Base-by-base conservation (phyloP, 306 rosid genomes). In the Echinosophora koreensis region DNA sequence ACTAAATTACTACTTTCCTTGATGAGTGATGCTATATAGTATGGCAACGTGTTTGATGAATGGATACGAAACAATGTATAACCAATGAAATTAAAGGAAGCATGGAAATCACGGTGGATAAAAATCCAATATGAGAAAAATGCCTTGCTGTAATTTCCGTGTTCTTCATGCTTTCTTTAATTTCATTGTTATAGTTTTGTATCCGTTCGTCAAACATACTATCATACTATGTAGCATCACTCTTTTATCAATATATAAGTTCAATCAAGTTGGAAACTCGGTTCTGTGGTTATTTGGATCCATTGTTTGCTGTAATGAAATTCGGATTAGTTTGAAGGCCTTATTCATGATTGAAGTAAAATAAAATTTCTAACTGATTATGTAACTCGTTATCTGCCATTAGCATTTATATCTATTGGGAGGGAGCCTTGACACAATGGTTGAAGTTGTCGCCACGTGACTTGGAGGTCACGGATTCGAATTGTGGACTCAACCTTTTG, bases 291-390 rank as follows among this genome's bases (percentile, higher is more conserved):
- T n/a, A 15, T 15, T 16, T 51, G 8, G 57, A 51, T 51, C n/a
- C 8, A 5, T 1, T 52, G 6, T 54, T 37, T 18, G 27, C 22
- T 39, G 35, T 17, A 35, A 34, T 16, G 80, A 30, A 30, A 9
- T 15, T 63, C 3, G 22, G 66, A 39, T 63, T 63, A 51, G 32
- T 73, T 34, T 55, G 12, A 14, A 35, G 10, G 30, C 27, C 34
- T 30, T 79, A 4, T 62, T 34, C 62, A 46, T 44, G 51, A 32
- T 35, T 32, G 69, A 46, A 11, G 44, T 66, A 14, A 66, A 66
- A 66, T 28, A 35, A 15, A 35, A 50, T 70, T 62, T 71, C 16
- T 28, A 39, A 17, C 50, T 79, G 67, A 30, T 47, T 30, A 32
- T 51, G 38, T 51, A 14, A 42, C 39, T 15, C 12, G 47, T 41